phyloP scores from a whole-genome alignment of 441 rosid genomes.

The Gossypium gossypioides region DNA sequence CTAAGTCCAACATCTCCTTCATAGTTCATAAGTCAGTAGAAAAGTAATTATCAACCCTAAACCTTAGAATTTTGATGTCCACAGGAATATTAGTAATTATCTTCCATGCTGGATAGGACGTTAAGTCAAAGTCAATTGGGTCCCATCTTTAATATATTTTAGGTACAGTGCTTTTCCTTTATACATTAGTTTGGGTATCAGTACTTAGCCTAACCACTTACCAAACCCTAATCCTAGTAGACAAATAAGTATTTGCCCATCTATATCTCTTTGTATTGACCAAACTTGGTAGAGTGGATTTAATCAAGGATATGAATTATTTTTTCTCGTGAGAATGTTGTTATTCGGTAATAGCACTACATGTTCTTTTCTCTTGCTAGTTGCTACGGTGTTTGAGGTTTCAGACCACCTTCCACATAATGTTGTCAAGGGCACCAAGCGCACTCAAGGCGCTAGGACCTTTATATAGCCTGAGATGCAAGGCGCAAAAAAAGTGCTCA shows the following conservation, averaged over 20 bases:
- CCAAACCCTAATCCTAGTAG: background rate
- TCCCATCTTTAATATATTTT: background rate
- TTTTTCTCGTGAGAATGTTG: background rate
- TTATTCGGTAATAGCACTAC: background rate
- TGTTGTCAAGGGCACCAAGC: too few relatives aligned
- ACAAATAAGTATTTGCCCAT: background rate
- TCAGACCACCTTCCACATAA: background rate
- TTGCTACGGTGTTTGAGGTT: background rate
- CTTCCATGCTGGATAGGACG: background rate
- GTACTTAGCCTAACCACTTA: background rate
- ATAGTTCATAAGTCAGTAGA: background rate
- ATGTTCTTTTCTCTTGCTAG: background rate
- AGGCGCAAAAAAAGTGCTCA: too few relatives aligned
- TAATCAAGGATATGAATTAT: background rate
- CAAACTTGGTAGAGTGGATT: background rate
- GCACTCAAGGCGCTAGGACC: too few relatives aligned
- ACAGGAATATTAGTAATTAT: background rate
- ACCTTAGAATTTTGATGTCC: background rate
- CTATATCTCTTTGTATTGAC: background rate
- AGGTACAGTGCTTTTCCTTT: background rate
- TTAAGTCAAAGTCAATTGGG: background rate
- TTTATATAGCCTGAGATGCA: too few relatives aligned
- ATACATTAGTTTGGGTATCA: background rate
- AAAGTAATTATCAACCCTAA: background rate
- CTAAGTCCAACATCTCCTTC: background rate